A percentile compares a stretch with the other conserved stretches of the same genome.
phyloP scores from a whole-genome alignment of 2,329 filamentous ascomycete species.

The Acarospora socialis region DNA sequence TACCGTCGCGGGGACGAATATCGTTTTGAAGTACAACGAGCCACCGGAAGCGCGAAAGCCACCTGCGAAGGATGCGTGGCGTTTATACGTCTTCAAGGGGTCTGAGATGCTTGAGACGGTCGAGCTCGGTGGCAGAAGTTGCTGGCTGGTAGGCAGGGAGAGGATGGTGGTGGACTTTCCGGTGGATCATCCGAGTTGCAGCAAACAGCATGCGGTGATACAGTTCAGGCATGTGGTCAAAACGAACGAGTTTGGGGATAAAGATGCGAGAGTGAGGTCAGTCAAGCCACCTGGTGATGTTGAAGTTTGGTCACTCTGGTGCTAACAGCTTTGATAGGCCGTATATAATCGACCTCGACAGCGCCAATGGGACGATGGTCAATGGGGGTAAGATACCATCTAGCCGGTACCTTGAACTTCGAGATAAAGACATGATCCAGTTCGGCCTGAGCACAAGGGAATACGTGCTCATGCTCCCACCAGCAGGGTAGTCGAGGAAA shows the following conservation, averaged over 20 bases:
- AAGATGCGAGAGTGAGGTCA: conserved; percentile 60
- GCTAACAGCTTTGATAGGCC: conserved; percentile 47
- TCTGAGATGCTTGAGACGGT: conserved; percentile 68
- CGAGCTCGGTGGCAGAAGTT: conserved; percentile 60
- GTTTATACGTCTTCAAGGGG: conserved; percentile 85
- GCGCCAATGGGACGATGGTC: conserved; percentile 74
- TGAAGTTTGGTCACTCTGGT: not conserved
- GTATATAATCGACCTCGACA: conserved; percentile 87
- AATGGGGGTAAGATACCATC: conserved; percentile 62
- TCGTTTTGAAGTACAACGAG: conserved; percentile 91
- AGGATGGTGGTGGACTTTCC: conserved; percentile 64
- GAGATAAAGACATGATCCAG: conserved; percentile 74
- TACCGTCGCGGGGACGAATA: conserved; percentile 56
- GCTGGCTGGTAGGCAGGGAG: conserved; percentile 83
- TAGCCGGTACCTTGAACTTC: conserved; percentile 71
- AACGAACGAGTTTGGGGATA: conserved; percentile 76
- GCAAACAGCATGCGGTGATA: conserved; percentile 88
- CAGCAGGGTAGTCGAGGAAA: conserved; percentile 18
- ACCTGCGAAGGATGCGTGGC: conserved; percentile 63
- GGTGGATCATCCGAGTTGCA: conserved; percentile 81
- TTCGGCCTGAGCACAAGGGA: conserved; percentile 83
- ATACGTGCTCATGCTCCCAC: conserved; percentile 82
- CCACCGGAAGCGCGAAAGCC: conserved; percentile 86
- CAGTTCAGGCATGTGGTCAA: conserved; percentile 81
- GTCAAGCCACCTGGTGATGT: no score